phyloP scores from a whole-genome alignment of 306 rosid species.

The Prunus mongolica region DNA sequence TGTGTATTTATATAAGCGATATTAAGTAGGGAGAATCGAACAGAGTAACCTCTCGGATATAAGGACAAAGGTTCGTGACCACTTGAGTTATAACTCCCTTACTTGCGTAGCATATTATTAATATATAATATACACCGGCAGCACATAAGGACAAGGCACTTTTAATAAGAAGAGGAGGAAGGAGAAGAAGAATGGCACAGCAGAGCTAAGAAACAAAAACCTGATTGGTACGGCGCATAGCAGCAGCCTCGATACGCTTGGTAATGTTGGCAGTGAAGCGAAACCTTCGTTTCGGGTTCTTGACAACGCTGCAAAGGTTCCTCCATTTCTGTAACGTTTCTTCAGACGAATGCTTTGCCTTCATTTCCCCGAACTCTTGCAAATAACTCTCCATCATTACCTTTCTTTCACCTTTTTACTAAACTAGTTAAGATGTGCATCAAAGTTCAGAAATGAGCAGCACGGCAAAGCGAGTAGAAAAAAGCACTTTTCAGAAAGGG shows the following conservation, averaged over 20 bases:
- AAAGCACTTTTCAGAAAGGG: background rate
- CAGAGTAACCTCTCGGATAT: too few relatives aligned
- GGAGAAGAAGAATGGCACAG: background rate
- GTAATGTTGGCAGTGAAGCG: slow-evolving; percentile 85
- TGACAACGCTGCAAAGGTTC: slow-evolving; percentile 52
- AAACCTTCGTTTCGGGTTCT: slow-evolving; percentile 72
- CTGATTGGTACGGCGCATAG: slow-evolving; percentile 77
- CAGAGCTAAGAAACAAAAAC: slow-evolving; percentile 14
- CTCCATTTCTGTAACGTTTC: slow-evolving; percentile 83
- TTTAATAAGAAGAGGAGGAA: background rate
- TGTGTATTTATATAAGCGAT: too few relatives aligned
- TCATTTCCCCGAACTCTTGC: slow-evolving; percentile 57
- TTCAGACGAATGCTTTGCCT: slow-evolving; percentile 59
- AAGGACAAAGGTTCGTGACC: too few relatives aligned
- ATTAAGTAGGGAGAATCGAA: too few relatives aligned
- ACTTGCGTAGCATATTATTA: background rate
- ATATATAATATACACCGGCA: background rate
- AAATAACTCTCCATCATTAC: slow-evolving; percentile 48
- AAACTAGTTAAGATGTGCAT: background rate
- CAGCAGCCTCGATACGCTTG: slow-evolving; percentile 66
- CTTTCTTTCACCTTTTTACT: background rate
- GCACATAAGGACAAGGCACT: background rate
- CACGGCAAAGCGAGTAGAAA: background rate
- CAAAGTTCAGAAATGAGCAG: background rate
- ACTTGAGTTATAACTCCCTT: too few relatives aligned